Base-by-base conservation (phyloP, 768 basidiomycete species). In the Suillus placidus region DNA sequence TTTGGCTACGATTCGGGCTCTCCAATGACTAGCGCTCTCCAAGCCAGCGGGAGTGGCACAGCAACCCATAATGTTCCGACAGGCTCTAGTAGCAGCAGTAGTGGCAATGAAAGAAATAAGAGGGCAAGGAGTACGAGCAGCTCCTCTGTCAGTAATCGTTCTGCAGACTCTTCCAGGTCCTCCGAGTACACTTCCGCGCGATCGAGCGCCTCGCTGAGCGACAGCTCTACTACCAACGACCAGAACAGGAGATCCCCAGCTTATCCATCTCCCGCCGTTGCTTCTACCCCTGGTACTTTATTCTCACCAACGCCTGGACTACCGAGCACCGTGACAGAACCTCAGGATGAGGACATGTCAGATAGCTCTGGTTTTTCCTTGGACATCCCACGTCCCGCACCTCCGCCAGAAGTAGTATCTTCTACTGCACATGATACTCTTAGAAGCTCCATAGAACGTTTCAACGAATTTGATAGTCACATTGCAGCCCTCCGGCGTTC, bases 111-210 rank as follows among this genome's bases (percentile, higher is more conserved):
- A 63, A 83, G 85, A 65, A 87, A 83, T 67, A 88, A 88, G 75
- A 77, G 87, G 38, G 84, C 87, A 5, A 77, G 87, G 55, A 87
- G 87, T 66, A 83, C 82, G 40, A 84, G 82, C 66, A 84, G 81
- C 40, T 81, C 80, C 18, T 77, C 81, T 54, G 76, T 74, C n/a
- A 79, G 79, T 63, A 77, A 77, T 49, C 67, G 63, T 65, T 72
- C 73, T 30, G 72, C 71, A 16, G 74, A 72, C 38, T 76, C 78
- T 60, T 78, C 81, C 10, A 71, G 76, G 5, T 80, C 80, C 7
- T 81, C 80, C 16, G 72, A 77, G 18, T 74, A 73, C 67, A 71
- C 65, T 66, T 76, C 80, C 60, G 74, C 77, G 34, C 75, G 73
- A 55, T 76, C 78, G 60, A 78, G 70, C 76, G 73, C 9, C 63